Base-by-base conservation (phyloP, 805 yeast genomes). In the Debaryomyces maramus region DNA sequence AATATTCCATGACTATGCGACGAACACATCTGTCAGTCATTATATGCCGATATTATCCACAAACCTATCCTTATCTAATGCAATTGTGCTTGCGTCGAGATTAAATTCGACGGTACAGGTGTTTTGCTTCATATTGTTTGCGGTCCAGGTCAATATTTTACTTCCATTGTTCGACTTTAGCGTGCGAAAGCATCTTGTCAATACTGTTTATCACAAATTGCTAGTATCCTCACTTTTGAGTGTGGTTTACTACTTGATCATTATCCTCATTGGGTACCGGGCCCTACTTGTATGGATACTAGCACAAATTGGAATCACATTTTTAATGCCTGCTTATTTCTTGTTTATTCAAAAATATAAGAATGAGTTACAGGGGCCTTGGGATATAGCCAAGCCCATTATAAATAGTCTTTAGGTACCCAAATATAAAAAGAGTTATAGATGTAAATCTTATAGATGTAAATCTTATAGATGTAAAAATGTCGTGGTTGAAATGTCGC, bases 61-160 rank as follows among this genome's bases (percentile, higher is more conserved):
- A 16, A 93, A 91, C 53, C 64, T 90, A 3, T 78, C 96, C 5
- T 65, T 93, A 14, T 81, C 95, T 1, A 89, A 90, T 46, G 90
- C 95, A 1, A 85, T 89, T 14, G 91, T 93, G 4, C 64, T 93
- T 19, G 95, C 98, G 0, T 88, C 97, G n/a, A 75, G 99, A 47
- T 70, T 93, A 17, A 62, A 74, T 7, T 74, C 91, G 2, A 81
- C 91, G 4, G 65, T 82, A 22, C 75, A 83, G 16, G 99, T 89
- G 5, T 90, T 90, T 57, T 81, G 88, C 48, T 93, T 91, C 56
- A 77, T 90, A 30, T 70, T 89, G 31, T 80, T 84, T 48, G 74
- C 88, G 16, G 78, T 88, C 34, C 81, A 87, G 58, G 65, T 78
- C 18, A 82, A 83, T 50, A 87, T 89, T 1, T 62, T 88, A 6